Conservation (phyloP, 768 basidiomycete species). For the Leccinum subgranulosum region DNA sequence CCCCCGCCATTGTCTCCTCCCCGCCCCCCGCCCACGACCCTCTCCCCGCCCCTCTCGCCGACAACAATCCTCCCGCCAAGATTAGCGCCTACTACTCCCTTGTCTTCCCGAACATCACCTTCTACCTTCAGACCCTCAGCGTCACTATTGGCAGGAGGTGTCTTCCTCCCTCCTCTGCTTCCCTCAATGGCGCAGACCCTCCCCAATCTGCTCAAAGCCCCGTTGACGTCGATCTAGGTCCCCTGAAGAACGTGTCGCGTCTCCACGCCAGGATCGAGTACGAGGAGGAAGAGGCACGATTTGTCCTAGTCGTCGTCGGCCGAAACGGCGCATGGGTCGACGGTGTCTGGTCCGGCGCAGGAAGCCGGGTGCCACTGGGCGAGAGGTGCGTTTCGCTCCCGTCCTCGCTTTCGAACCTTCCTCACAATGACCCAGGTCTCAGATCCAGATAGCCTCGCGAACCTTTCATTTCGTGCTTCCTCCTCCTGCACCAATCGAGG, state of each 20-base stretch:
- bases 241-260: conserved; percentile 96
- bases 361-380: conserved; percentile 78
- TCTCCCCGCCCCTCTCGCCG: conserved; percentile 8
- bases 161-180: conserved; percentile 56
- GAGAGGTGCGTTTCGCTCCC: conserved; percentile 58
- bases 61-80: conserved; percentile 53
- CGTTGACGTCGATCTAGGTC: conserved; percentile 90
- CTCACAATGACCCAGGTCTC: conserved; percentile 56
- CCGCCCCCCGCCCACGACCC: conserved; percentile 3
- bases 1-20: conserved; percentile 12
- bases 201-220: conserved; percentile 32
- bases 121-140: conserved; percentile 93
- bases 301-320: conserved; percentile 89
- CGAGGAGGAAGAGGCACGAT: conserved; percentile 84
- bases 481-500: conserved; percentile 75
- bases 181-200: conserved; percentile 46
- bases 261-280: conserved; percentile 95
- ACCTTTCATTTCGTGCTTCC: conserved; percentile 97
- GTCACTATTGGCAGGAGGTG: conserved; percentile 93
- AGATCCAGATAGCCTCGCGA: conserved; percentile 95
- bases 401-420: background rate
- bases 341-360: conserved; percentile 90
- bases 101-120: conserved; percentile 91
- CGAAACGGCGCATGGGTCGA: conserved; percentile 98
- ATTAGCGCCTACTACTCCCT: conserved; percentile 93